Evolutionary conservation across 1,284 basidiomycete genomes (phyloP), one percentile per base, ranked within the genome.

Genomic region (Heterobasidion annosum): DNA sequence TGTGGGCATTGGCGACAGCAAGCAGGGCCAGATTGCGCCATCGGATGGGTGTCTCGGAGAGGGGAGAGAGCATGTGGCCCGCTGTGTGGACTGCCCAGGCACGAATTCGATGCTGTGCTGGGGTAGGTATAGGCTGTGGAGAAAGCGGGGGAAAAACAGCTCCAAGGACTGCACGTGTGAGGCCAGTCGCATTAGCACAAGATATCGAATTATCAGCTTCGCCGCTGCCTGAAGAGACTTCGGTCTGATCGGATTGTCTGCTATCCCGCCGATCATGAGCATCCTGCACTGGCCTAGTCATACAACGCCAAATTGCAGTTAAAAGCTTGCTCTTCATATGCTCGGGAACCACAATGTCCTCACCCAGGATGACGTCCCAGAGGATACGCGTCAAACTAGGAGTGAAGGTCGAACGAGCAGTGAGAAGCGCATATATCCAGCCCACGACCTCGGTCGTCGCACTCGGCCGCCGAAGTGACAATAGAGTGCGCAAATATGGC

Each of bases 301-400:
- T 25, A 19, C 57, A 46, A 10, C 19, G 43, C 48, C 56, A 51
- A 8, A 63, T n/a, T 3, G 56, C 51, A 10, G 32, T 19, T 1
- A 63, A 45, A 13, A 63, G 34, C 12, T 34, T 48, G 13, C 32
- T 16, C 50, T 57, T 42, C 8, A 33, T 15, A 19, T 10, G 16
- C 42, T 18, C 13, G 35, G 15, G 6, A 56, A 47, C n/a, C 4
- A 33, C 45, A 18, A 48, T 8, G 1, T 46, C 43, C 1, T 48
- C 16, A 12, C 49, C 45, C 3, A 70, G 42, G 13, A 70, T 59
- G 19, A 66, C 40, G 34, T 56, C 58, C 56, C 64, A 67, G 4
- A 76, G 58, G 0, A 68, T 40, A n/a, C 51, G 55, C 32, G 65
- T 59, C 9, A 74, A 16, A 32, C 61, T 51, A 2, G 62, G 56